Percentiles rank a stretch among this genome's conserved stretches.
These are phyloP conservation scores for Yarrowia porcina DNA, from an alignment of 805 yeast genomes.

Conservation along the genomic window DNA sequence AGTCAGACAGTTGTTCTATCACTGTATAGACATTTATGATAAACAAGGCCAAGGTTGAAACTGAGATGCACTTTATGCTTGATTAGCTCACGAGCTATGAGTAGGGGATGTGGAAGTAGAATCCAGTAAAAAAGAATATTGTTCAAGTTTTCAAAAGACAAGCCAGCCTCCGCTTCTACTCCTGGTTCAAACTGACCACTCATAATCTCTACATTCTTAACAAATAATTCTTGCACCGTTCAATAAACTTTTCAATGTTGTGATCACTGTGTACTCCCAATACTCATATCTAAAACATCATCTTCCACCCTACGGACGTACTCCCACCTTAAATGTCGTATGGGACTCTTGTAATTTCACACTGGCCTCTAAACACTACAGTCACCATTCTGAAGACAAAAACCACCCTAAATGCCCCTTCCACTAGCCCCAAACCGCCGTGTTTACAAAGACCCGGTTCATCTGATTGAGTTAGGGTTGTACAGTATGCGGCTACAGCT, in stretches of 20 bases:
- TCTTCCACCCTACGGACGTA: no score
- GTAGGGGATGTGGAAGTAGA: no score
- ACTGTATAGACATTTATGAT: background rate
- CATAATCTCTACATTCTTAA: no score
- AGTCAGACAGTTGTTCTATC: no score
- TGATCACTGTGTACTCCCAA: background rate
- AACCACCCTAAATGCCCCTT: background rate
- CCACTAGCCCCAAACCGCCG: background rate
- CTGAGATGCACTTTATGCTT: background rate
- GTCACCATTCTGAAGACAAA: background rate
- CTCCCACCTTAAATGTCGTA: background rate
- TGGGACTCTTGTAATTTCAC: background rate
- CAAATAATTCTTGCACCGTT: no score
- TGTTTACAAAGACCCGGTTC: conserved; percentile 1
- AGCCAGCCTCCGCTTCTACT: no score
- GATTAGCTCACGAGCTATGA: conserved; percentile 2
- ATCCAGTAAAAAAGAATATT: no score
- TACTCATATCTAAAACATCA: background rate
- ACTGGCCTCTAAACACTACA: background rate
- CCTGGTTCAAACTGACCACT: no score
- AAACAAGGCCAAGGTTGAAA: background rate
- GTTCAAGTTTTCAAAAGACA: no score
- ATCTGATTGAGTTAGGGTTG: background rate
- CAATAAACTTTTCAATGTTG: background rate
- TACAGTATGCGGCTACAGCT: conserved; percentile 23